Conservation (phyloP, 305 asterid species). For the Fraxinus baroniana region DNA sequence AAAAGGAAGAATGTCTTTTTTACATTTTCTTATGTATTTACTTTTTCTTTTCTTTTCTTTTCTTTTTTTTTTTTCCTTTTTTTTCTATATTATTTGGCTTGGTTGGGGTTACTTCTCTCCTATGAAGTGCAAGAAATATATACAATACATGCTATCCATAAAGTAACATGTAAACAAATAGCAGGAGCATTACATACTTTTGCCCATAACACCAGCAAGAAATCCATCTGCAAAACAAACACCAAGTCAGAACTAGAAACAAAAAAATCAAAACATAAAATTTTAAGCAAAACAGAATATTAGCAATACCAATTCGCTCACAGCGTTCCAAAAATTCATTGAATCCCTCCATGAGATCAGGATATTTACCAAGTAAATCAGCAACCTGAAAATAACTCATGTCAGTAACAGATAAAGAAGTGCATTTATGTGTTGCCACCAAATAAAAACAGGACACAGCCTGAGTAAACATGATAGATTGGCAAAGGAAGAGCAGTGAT, state of each 20-base stretch:
- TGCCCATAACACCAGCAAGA: constrained; percentile 94
- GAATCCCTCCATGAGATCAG: constrained; percentile 98
- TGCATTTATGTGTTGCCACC: background rate
- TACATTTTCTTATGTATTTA: background rate
- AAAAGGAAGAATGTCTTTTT: background rate
- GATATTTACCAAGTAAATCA: constrained; percentile 86
- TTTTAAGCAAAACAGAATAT: constrained; percentile 21
- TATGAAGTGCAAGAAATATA: background rate
- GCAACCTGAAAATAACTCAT: constrained; percentile 57
- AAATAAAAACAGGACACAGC: background rate
- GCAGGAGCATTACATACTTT: constrained; percentile 61
- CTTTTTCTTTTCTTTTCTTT: background rate
- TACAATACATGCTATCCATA: background rate
- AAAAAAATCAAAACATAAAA: constrained; percentile 11
- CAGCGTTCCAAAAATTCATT: constrained; percentile 86
- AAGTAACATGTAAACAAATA: constrained; percentile 1
- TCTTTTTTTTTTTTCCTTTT: background rate
- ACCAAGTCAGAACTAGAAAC: constrained; percentile 31
- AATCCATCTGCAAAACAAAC: constrained; percentile 78
- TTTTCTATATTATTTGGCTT: background rate
- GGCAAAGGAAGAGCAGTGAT: constrained; percentile 2
- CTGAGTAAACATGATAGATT: background rate
- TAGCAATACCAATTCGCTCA: constrained; percentile 74
- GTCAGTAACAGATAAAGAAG: constrained; percentile 21
- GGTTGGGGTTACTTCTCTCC: background rate